phyloP scores from a whole-genome alignment of 1,284 basidiomycete genomes.

The Agaricales sp. region DNA sequence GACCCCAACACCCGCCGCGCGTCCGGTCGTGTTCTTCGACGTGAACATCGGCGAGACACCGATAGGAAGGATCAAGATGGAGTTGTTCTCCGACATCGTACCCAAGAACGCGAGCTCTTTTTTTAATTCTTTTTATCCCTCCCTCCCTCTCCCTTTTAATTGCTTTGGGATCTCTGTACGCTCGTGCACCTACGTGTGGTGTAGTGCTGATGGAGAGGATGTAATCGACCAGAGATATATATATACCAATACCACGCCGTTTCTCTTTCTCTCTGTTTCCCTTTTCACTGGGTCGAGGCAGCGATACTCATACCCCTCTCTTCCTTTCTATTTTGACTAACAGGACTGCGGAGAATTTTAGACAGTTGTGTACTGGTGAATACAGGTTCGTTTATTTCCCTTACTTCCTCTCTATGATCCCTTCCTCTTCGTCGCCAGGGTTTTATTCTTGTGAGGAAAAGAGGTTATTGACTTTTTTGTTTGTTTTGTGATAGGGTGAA shows the following conservation, averaged over 20 bases:
- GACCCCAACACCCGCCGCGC: constrained; percentile 20
- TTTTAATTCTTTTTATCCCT: not conserved
- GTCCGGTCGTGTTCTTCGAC: constrained; percentile 96
- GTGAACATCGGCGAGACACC: constrained; percentile 92
- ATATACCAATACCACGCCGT: constrained; percentile 1
- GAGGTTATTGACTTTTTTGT: not conserved
- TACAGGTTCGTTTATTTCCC: constrained; percentile 46
- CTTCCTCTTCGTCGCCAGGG: no score
- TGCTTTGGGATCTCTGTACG: no score
- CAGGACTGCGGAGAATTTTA: constrained; percentile 95
- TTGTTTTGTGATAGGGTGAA: constrained; percentile 50
- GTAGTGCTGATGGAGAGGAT: constrained; percentile 3
- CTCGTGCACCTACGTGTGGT: not conserved
- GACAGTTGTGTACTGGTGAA: constrained; percentile 95
- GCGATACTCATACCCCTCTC: not conserved
- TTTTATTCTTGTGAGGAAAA: not conserved
- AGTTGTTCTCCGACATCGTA: constrained; percentile 85
- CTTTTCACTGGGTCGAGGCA: no score
- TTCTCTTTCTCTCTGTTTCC: constrained; percentile 5
- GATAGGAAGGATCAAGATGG: constrained; percentile 92
- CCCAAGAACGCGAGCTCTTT: constrained; percentile 51
- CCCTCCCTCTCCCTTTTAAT: no score
- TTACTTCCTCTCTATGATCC: not conserved
- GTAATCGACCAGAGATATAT: no score
- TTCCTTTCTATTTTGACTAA: not conserved